A percentile compares a stretch with the other conserved stretches of the same genome.
Evolutionary conservation across 805 yeast genomes (phyloP).

Genomic region (Saccharomycopsis sp.): DNA sequence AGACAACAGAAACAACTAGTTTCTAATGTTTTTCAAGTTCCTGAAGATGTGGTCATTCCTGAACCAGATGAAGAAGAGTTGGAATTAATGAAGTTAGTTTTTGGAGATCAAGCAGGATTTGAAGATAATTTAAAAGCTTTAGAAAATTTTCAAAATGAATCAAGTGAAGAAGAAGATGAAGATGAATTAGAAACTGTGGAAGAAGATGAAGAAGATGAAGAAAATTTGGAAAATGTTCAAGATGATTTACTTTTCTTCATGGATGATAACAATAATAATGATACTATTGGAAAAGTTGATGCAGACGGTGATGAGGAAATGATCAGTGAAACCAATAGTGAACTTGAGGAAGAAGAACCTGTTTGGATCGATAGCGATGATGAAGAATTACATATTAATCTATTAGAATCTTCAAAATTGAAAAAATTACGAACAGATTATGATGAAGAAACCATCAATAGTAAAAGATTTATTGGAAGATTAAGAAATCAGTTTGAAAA

Average conservation of each 20-base stretch:
- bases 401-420: slow-evolving; percentile 46
- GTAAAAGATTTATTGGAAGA: slow-evolving; percentile 50
- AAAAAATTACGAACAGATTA: slow-evolving; percentile 61
- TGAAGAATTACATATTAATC: slow-evolving; percentile 54
- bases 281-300: slow-evolving; percentile 32
- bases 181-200: slow-evolving; percentile 24
- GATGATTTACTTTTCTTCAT: slow-evolving; percentile 46
- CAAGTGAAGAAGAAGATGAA: slow-evolving; percentile 25
- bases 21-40: neutral
- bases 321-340: slow-evolving; percentile 25
- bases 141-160: slow-evolving; percentile 39
- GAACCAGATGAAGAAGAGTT: slow-evolving; percentile 82
- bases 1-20: neutral
- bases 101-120: slow-evolving; percentile 79
- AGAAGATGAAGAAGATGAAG: slow-evolving; percentile 25
- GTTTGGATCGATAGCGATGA: slow-evolving; percentile 94
- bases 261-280: too few species aligned
- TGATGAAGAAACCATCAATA: slow-evolving; percentile 42
- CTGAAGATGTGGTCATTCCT: slow-evolving; percentile 29
- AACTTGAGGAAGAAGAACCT: slow-evolving; percentile 25
- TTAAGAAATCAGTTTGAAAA: slow-evolving; percentile 62
- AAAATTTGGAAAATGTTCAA: slow-evolving; percentile 25
- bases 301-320: slow-evolving; percentile 25
- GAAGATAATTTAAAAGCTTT: slow-evolving; percentile 47
- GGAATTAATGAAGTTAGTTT: slow-evolving; percentile 69